Evolutionary conservation across 805 yeast genomes (phyloP), one percentile per base, ranked within the genome.

Genomic region (Lipomyces anomalus): DNA sequence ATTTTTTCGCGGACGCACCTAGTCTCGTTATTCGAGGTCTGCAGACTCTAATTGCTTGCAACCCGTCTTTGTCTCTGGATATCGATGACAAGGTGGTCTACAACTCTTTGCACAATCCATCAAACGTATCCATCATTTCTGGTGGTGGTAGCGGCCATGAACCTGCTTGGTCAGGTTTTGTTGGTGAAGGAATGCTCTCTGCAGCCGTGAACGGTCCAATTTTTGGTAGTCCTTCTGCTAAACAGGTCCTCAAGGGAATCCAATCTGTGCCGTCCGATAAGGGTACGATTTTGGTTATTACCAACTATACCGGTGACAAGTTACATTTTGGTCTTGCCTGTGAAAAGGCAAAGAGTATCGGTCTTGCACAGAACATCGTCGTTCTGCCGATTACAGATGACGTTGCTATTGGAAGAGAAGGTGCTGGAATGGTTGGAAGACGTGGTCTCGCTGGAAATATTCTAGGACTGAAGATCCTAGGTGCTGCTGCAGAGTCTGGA

Each of bases 91-190:
- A 73, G 30, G 50, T 48, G 21, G 43, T 44, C 11, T 49, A 57
- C 23, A 48, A 41, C 21, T 45, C 55, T 4, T 68, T 73, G 22
- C 51, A 54, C 28, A 50, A 42, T 13, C 44, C 47, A 4, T 35
- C 53, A 32, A 59, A 44, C 17, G 82, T 88, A 37, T 75, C 85
- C 4, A 59, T 89, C 42, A 68, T 89, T 23, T 80, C 95, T 26
- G 96, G 96, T 47, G 97, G 97, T 44, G 97, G 97, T 22, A 78
- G 88, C 7, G 97, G 97, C 36, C 97, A 89, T 61, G 97, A 89
- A 66, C 97, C 97, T 18, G 72, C 88, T 3, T 96, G 89, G 61
- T 87, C 85, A 4, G 97, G 96, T 0, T 88, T 80, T 61, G 88
- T 89, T 21, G 97, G 97, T 9, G 71, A 78, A 13, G 92, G 94